Conservation (phyloP, 1,284 basidiomycete genomes). For the Malassezia dermatis region DNA sequence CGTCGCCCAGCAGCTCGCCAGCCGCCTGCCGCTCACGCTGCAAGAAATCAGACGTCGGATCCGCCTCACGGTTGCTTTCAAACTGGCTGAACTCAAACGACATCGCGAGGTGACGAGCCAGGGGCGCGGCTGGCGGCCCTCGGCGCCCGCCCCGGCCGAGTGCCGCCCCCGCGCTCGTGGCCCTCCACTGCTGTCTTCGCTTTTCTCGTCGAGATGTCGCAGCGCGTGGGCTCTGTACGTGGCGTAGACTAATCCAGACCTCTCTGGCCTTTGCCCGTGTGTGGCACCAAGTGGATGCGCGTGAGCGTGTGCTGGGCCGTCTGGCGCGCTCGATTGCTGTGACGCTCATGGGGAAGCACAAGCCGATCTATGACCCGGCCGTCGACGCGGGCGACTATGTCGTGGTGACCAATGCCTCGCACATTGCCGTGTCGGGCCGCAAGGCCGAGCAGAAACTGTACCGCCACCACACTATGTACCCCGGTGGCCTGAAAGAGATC, state of each 20-base stretch:
- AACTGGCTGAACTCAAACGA: constrained; percentile 22
- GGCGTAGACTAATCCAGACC: constrained; percentile 56
- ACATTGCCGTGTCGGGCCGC: constrained; percentile 76
- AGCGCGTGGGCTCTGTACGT: constrained; percentile 17
- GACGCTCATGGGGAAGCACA: constrained; percentile 97
- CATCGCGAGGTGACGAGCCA: constrained; percentile 5
- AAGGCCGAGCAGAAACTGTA: constrained; percentile 82
- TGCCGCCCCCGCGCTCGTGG: neutral
- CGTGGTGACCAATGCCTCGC: constrained; percentile 78
- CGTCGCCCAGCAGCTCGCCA: constrained; percentile 33
- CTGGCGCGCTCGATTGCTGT: constrained; percentile 85
- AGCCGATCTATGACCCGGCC: constrained; percentile 83
- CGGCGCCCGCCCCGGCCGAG: constrained; percentile 2
- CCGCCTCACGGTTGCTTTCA: constrained; percentile 4
- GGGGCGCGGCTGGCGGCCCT: neutral
- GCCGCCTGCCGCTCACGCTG: constrained; percentile 41
- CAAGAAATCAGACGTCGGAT: constrained; percentile 46
- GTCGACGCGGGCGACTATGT: constrained; percentile 69
- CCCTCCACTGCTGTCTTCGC: neutral
- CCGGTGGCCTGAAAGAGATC: constrained; percentile 69
- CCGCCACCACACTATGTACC: constrained; percentile 80
- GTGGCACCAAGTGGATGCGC: constrained; percentile 91
- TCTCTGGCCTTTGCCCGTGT: constrained; percentile 80
- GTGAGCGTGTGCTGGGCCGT: constrained; percentile 79
- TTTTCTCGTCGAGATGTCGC: constrained; percentile 10